Base-by-base conservation (phyloP, 2,329 filamentous ascomycete species). In the Beauveria rudraprayagi region DNA sequence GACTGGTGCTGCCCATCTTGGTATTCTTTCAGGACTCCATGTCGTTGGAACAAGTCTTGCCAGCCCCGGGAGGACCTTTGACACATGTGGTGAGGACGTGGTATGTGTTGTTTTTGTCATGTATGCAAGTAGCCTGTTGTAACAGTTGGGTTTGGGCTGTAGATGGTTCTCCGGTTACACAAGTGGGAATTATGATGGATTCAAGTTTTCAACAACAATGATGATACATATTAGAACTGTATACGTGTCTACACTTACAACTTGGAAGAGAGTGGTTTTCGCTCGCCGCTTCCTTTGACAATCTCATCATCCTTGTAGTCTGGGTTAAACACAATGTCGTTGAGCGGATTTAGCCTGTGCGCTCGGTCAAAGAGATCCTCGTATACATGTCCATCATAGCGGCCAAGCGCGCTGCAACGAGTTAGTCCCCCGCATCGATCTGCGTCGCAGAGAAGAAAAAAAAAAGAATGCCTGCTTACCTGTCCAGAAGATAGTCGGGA, bases 401-500 rank as follows among this genome's bases (percentile, higher is more conserved):
- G 78, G 1, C 89, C 89, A 44, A 92, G 72, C 62, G 83, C 85
- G 67, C 58, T 61, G 4, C 2, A 16, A 19, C 6, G 3, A 19
- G 30, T 55, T 26, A 61, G 43, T 24, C 5, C 16, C 16, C 34
- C 41, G 30, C 1, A 30, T 19, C 10, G n/a, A 22, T n/a, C 9
- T 10, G 19, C 37, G 28, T 19, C 3, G 17, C 11, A 22, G 14
- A 37, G 9, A 30, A 30, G 28, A 3, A 40, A 10, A n/a, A 10
- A 52, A 0, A 5, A 14, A 4, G n/a, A 22, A 7, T 3, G 6
- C 6, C 7, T 50, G 5, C 34, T 11, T 46, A 61, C 58, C 83
- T 87, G 70, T 92, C 88, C 2, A 92, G 80, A 67, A 90, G 86
- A 87, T 87, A 92, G 70, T 92, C 89, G 1, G 88, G 85, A 73